Base-by-base conservation (phyloP, 768 basidiomycete genomes). In the Trametes meyenii region DNA sequence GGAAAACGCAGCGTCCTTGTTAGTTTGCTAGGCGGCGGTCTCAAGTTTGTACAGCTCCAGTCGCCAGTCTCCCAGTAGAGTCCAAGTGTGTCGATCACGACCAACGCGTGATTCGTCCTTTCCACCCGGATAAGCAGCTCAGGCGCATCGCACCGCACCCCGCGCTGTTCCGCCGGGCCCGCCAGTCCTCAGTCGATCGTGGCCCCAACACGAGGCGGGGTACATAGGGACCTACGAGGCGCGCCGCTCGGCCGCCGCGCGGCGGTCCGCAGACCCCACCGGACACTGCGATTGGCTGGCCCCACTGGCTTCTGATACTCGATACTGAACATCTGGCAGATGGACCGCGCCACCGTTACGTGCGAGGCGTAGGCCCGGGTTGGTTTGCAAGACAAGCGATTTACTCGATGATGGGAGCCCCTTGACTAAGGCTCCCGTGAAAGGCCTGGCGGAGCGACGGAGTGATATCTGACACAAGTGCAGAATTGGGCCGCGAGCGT, bases 221-320 rank as follows among this genome's bases (percentile, higher is more conserved):
- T 61, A 61, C 60, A 61, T 38, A 55, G 48, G 60, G 60, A 61
- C 60, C 60, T 55, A 61, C 53, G 42, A 53, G 50, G 42, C 50
- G 58, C 50, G 36, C 58, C 45, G 44, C 26, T 11, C 29, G 19
- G 55, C 55, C 33, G 43, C 42, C 50, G 36, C 36, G 50, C 40
- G 40, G 40, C 42, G 14, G 24, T 40, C 39, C 16, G 19, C 40
- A 19, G 39, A 0, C n/a, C 11, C 21, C 39, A 19, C 42, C 53
- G 23, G 29, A 19, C 50, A 39, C 33, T 17, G 26, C 12, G 23
- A 33, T 33, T 33, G 29, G 29, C 29, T 33, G 29, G 23, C 17
- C 36, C n/a, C 16, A 21, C 26, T 11, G 14, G 21, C 16, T 50
- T 42, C 49, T 59, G 50, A 38, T 36, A 50, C 33, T 52, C 40